These are phyloP conservation scores for Phylloporus scabripes DNA, from an alignment of 768 basidiomycete species.

Conservation along the genomic window DNA sequence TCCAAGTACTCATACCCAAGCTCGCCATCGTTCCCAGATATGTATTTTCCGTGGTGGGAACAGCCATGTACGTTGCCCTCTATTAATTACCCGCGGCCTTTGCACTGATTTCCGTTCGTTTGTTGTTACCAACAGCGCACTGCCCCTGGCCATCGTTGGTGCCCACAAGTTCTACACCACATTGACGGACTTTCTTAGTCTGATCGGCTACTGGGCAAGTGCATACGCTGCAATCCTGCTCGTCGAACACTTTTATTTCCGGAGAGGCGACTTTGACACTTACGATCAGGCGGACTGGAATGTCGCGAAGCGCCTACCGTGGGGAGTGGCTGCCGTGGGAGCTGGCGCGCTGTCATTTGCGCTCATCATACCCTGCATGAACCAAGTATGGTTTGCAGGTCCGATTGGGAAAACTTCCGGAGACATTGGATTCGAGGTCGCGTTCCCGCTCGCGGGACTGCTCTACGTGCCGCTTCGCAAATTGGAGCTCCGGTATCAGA, in stretches of 20 bases:
- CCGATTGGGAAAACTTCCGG: slow-evolving; percentile 61
- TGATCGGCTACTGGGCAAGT: slow-evolving; percentile 62
- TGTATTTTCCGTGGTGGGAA: slow-evolving; percentile 60
- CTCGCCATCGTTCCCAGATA: slow-evolving; percentile 60
- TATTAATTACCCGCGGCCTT: not conserved
- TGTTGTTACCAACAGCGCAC: slow-evolving; percentile 36
- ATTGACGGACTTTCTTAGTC: slow-evolving; percentile 60
- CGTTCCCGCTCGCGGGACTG: slow-evolving; percentile 42
- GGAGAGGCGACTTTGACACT: slow-evolving; percentile 39
- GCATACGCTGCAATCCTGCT: slow-evolving; percentile 57
- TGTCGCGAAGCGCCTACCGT: slow-evolving; percentile 46
- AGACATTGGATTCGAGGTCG: slow-evolving; percentile 67
- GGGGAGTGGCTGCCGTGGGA: slow-evolving; percentile 55
- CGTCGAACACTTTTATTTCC: slow-evolving; percentile 63
- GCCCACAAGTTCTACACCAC: slow-evolving; percentile 58
- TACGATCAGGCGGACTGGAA: slow-evolving; percentile 55
- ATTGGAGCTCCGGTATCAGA: slow-evolving; percentile 38
- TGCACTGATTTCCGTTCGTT: slow-evolving; percentile 6
- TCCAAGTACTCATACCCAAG: slow-evolving; percentile 63
- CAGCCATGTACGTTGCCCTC: slow-evolving; percentile 50
- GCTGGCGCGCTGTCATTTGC: slow-evolving; percentile 48
- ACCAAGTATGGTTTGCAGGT: slow-evolving; percentile 65
- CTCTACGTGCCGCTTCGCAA: slow-evolving; percentile 53
- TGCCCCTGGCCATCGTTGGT: slow-evolving; percentile 69
- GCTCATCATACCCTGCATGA: slow-evolving; percentile 61